Base-by-base conservation (phyloP, 768 basidiomycete species). In the Tricholoma hemisulphureum region DNA sequence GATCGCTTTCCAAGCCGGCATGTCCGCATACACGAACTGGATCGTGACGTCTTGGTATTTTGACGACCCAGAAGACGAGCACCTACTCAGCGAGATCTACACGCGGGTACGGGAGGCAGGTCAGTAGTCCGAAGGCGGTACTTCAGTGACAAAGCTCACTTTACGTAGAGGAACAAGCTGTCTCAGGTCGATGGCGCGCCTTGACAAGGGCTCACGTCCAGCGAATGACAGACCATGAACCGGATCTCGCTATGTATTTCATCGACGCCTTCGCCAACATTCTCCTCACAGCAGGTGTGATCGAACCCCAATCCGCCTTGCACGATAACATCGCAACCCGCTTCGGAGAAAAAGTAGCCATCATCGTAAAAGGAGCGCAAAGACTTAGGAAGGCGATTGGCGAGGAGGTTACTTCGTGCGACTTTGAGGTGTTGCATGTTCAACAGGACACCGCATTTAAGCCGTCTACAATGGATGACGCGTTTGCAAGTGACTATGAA, bases 371-470 rank as follows among this genome's bases (percentile, higher is more conserved):
- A 20, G 65, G 75, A 5, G 81, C 84, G 2, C 71, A 80, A 56
- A 73, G 73, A 7, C 68, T 87, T 56, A 84, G 84, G 61, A 83
- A 80, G 65, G 80, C 79, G 10, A 77, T 86, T 49, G 84, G 84
- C 0, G 82, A 85, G 66, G 81, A 80, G 51, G 74, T 87, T 46
- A 82, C 81, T 2, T 80, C 78, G 2, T 81, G 79, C 53, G 85
- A 86, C 61, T 63, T 87, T 58, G 82, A 84, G 65, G 74, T 80
- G 16, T 63, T 81, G 9, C 79, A 80, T 48, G 74, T 77, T 41
- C 60, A 70, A 1, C 76, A 77, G 4, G 80, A 79, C 16, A 71
- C 76, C 0, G 53, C 52, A 31, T 86, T 78, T 43, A 74, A 80
- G 53, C 58, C 63, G 0, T 55, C 58, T 1, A 68, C 64, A 48